Percentiles rank a stretch among this genome's conserved stretches.
phyloP scores from a whole-genome alignment of 345 rosid genomes.

The Ailanthus altissimus region DNA sequence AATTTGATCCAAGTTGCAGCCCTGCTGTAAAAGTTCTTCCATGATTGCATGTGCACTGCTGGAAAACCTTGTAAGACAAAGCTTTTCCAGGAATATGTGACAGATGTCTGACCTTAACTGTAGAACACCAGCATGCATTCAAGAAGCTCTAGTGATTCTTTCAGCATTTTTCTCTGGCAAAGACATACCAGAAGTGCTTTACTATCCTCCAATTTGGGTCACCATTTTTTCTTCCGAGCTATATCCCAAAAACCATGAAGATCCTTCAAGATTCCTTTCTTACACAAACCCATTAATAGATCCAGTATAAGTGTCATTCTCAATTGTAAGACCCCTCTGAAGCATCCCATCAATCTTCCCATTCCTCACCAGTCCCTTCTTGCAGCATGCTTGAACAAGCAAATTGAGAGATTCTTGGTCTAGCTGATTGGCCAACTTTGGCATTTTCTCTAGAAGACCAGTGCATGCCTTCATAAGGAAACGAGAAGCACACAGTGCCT shows the following conservation, averaged over 20 bases:
- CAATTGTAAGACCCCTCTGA: constrained; percentile 39
- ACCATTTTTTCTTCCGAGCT: constrained; percentile 49
- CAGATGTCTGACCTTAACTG: constrained; percentile 41
- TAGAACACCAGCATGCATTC: constrained; percentile 43
- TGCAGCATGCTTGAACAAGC: constrained; percentile 61
- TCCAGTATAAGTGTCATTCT: constrained; percentile 46
- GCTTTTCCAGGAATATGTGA: constrained; percentile 49
- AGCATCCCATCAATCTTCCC: constrained; percentile 55
- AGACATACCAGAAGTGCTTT: constrained; percentile 52
- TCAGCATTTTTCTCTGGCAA: constrained; percentile 44
- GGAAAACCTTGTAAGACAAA: constrained; percentile 48
- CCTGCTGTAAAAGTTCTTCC: constrained; percentile 47
- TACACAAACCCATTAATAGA: constrained; percentile 50
- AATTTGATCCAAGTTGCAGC: constrained; percentile 41
- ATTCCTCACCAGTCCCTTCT: constrained; percentile 49
- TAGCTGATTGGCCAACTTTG: constrained; percentile 52
- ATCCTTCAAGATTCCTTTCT: constrained; percentile 45
- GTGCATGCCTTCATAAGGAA: constrained; percentile 40
- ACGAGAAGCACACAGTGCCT: constrained; percentile 44
- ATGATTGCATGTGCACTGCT: constrained; percentile 40
- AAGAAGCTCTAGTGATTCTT: constrained; percentile 61
- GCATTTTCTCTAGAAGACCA: constrained; percentile 52
- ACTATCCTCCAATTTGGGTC: constrained; percentile 42
- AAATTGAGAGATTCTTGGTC: constrained; percentile 57
- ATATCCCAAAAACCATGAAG: constrained; percentile 44